Evolutionary conservation across 306 rosid species (phyloP).

Genomic region (Psophocarpus tetragonolobus): DNA sequence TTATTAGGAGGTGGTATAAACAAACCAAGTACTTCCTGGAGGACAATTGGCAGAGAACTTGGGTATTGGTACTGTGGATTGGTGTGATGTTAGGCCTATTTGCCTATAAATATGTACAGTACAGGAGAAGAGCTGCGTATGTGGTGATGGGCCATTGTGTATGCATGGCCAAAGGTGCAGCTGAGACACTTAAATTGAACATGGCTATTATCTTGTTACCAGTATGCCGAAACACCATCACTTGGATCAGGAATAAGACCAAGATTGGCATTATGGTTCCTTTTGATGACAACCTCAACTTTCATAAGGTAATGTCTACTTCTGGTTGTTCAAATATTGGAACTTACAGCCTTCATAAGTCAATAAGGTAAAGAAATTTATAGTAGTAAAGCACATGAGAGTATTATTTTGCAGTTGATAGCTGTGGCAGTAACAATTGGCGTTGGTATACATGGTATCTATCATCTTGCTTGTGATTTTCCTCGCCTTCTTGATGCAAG

Average conservation of each 20-base stretch:
- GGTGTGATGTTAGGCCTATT: constrained; percentile 50
- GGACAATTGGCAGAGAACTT: constrained; percentile 68
- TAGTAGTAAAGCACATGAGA: not conserved
- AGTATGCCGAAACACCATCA: constrained; percentile 59
- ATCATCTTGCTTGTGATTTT: constrained; percentile 57
- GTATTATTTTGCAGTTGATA: constrained; percentile 43
- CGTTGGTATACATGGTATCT: constrained; percentile 52
- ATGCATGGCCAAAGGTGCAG: constrained; percentile 78
- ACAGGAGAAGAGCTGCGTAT: constrained; percentile 45
- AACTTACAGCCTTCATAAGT: not conserved
- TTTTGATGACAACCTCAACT: constrained; percentile 63
- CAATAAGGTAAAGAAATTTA: not conserved
- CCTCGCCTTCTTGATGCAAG: constrained; percentile 52
- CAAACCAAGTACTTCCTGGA: constrained; percentile 48
- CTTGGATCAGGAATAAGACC: constrained; percentile 63
- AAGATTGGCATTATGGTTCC: constrained; percentile 51
- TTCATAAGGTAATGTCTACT: constrained; percentile 51
- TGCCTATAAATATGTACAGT: constrained; percentile 50
- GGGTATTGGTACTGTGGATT: constrained; percentile 59
- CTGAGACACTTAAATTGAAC: constrained; percentile 67
- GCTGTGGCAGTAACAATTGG: constrained; percentile 53
- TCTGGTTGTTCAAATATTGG: not conserved
- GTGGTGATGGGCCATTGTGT: constrained; percentile 63
- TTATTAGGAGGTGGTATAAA: constrained; percentile 39
- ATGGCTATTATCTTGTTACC: constrained; percentile 66